Evolutionary conservation across 495 filamentous ascomycete genomes (phyloP), one percentile per base, ranked within the genome.

Genomic region (Aspergillus ostianus): DNA sequence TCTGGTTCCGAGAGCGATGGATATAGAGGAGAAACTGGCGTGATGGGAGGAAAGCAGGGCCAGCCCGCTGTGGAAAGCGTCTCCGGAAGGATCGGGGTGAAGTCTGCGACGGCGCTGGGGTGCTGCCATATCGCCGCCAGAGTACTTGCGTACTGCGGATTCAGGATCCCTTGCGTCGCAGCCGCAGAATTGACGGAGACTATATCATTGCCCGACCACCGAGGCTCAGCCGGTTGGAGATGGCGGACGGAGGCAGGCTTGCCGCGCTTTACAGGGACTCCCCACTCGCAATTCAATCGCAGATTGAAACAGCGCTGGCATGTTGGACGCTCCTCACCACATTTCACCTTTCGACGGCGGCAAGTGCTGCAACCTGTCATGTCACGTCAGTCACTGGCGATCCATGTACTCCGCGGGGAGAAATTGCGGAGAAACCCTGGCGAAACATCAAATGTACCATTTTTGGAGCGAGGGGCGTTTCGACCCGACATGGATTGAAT

Each of bases 301-400:
- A 74, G 52, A 10, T 70, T 66, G 45, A 54, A 45, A 59, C 82
- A 84, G 36, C 78, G 77, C 26, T 68, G 68, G 61, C 82, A 84
- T 6, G 80, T 57, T 2, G 82, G 82, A 47, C 72, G 78, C 61
- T 73, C 70, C 68, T 84, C 82, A 54, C 81, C 82, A 60, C 82
- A 84, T 67, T 83, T 82, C 13, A 84, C 77, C 59, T 84, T 84
- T 41, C 81, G 76, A 59, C 80, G 79, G 49, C 80, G 79, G 65
- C 81, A 84, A 47, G 81, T 82, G 65, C 74, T 79, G 70, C 80
- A 78, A 61, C 76, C 74, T 78, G 54, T 29, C 36, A 41, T 41
- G 36, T 41, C 36, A 41, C 10, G 36, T 41, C 10, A 41, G 36
- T 32, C 29, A 32, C 29, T 32, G 29, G 29, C 29, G 29, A 32